A percentile compares a stretch with the other conserved stretches of the same genome.
These are phyloP conservation scores for Boletus rufocinnamomeus DNA, from an alignment of 768 basidiomycete genomes.

Conservation along the genomic window DNA sequence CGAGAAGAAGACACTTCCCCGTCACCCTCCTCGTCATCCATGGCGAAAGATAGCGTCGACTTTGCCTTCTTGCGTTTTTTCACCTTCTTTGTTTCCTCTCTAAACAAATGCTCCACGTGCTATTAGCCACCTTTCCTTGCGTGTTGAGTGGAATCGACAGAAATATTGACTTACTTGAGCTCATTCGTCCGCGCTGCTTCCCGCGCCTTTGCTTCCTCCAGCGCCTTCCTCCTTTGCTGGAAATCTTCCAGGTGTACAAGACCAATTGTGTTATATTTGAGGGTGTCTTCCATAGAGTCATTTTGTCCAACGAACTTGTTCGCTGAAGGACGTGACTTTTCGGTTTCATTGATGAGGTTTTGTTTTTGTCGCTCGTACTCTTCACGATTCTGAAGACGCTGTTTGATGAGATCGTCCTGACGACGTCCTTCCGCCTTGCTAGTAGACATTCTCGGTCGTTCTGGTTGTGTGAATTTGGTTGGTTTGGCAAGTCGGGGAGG, in stretches of 20 bases:
- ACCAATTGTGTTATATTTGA: constrained; percentile 91
- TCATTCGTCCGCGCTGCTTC: constrained; percentile 85
- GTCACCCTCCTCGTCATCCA: constrained; percentile 74
- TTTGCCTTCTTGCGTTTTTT: constrained; percentile 96
- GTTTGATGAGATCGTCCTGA: constrained; percentile 82
- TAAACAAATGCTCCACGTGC: constrained; percentile 82
- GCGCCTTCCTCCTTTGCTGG: constrained; percentile 80
- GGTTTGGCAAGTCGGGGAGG: constrained; percentile 4
- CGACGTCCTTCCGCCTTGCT: constrained; percentile 83
- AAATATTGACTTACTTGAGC: constrained; percentile 71
- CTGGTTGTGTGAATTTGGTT: constrained; percentile 15
- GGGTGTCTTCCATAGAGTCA: constrained; percentile 90
- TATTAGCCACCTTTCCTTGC: constrained; percentile 58
- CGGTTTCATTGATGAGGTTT: constrained; percentile 82
- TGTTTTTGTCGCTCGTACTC: constrained; percentile 83
- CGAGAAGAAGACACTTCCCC: constrained; percentile 40
- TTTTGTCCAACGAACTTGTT: constrained; percentile 93
- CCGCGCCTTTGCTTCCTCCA: constrained; percentile 89
- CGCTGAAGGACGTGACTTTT: constrained; percentile 84
- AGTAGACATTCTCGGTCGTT: constrained; percentile 55
- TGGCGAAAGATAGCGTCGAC: constrained; percentile 86
- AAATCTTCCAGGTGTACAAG: constrained; percentile 92
- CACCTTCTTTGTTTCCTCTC: constrained; percentile 78
- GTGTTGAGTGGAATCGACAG: constrained; percentile 5
- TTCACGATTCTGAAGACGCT: constrained; percentile 76